Percentiles rank a stretch among this genome's conserved stretches.
These are phyloP conservation scores for Penicillium mononematosum DNA, from an alignment of 495 filamentous ascomycete genomes.

Conservation along the genomic window DNA sequence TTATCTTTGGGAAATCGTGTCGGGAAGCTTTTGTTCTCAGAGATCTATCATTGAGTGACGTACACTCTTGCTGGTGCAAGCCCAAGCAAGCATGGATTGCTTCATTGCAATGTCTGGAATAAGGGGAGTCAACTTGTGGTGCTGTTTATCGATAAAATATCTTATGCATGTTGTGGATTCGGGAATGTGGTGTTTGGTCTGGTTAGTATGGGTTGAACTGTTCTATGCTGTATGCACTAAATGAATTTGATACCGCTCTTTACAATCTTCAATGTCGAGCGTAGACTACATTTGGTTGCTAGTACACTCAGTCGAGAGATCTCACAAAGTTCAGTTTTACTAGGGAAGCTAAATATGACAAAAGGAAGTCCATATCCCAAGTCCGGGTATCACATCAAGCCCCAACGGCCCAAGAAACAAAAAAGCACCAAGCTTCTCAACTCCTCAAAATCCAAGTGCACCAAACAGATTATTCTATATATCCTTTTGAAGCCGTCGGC, in stretches of 20 bases:
- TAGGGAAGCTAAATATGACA: background rate
- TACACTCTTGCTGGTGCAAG: background rate
- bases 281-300: background rate
- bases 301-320: background rate
- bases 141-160: background rate
- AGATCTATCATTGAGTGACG: background rate
- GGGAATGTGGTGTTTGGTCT: background rate
- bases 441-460: slow-evolving; percentile 7
- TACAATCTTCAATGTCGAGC: background rate
- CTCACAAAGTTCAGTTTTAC: background rate
- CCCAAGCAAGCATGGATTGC: background rate
- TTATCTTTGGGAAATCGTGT: background rate
- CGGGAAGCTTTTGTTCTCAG: background rate
- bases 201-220: background rate
- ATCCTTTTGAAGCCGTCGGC: slow-evolving; percentile 45
- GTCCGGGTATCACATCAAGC: slow-evolving; percentile 17
- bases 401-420: background rate
- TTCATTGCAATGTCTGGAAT: background rate
- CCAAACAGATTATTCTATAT: slow-evolving; percentile 15
- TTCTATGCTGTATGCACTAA: background rate
- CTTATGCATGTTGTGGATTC: background rate
- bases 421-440: background rate
- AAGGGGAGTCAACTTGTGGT: background rate
- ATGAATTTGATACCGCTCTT: background rate
- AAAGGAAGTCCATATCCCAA: slow-evolving; percentile 1